Conservation (phyloP, 108 stramenopile species). For the Nannochloropsis gaditana region DNA sequence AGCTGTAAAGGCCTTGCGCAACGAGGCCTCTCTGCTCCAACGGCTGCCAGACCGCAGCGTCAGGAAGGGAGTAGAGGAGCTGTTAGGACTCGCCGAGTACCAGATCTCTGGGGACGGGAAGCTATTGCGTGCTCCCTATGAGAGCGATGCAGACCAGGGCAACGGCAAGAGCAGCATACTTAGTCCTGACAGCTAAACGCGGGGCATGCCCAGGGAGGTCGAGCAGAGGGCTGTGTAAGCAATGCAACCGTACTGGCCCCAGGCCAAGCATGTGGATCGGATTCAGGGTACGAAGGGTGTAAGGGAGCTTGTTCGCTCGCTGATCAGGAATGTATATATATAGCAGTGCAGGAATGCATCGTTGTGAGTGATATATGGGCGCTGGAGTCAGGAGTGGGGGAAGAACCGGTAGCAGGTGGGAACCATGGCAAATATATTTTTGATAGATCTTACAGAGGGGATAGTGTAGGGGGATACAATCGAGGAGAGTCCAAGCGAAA, state of each 20-base stretch:
- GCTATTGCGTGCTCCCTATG: no score
- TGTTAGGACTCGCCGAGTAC: neutral
- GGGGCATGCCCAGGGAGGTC: no score
- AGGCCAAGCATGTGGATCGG: slow-evolving; percentile 5
- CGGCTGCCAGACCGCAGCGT: neutral
- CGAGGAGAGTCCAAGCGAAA: neutral
- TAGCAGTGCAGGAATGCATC: neutral
- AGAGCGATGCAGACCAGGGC: neutral
- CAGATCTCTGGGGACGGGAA: neutral
- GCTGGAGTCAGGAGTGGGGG: neutral
- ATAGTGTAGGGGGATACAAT: neutral
- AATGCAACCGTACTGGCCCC: neutral
- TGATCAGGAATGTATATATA: neutral
- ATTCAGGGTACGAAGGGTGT: neutral
- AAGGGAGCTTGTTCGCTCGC: neutral
- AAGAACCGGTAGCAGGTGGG: no score
- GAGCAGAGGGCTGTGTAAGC: neutral
- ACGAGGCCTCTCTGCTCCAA: neutral
- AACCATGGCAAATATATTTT: neutral
- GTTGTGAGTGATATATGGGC: neutral
- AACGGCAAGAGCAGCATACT: neutral
- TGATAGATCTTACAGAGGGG: neutral
- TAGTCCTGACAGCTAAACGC: neutral
- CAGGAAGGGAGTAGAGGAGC: neutral
- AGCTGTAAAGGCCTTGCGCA: neutral